Evolutionary conservation across 257 asterid genomes (phyloP), one percentile per base, ranked within the genome.

Genomic region (Solanum medicagineum): DNA sequence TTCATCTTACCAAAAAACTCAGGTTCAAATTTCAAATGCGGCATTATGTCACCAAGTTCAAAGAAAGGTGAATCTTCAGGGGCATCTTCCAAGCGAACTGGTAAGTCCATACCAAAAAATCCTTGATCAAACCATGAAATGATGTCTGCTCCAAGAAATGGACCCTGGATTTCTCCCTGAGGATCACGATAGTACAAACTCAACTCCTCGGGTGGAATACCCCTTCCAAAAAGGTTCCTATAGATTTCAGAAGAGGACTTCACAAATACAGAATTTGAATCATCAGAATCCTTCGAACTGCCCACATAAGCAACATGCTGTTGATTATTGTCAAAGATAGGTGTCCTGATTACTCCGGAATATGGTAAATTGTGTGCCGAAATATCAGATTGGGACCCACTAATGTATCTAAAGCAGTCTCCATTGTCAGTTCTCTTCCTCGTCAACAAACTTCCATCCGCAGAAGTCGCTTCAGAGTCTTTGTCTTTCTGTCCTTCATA

Each of bases 101-200:
- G 98, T 87, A 97, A 91, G 86, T 97, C 98, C 14, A 91, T 88
- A 84, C 98, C 99, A 86, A 97, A 97, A 90, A 94, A 97, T 16
- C 99, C 99, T 90, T 95, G 98, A 83, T 97, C 99, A 89, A 88
- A 95, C 99, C 99, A 97, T 68, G 98, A 92, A 73, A 97, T 93
- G 85, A 97, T 94, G 87, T 97, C 99, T 73, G 89, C 94, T 51
- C 99, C 98, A 80, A 97, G 98, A 91, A 97, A 97, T 84, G 99
- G 99, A 62, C 99, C 99, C 88, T 97, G 99, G 60, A 97, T 91
- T 86, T 92, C 98, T 45, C 98, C 99, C 88, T 97, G 99, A 80
- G 99, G 99, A 89, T 97, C 99, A 80, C 90, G 92, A 88, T 97
- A 97, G 87, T 80, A 94, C 88, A 97, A 89, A 89, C 98, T 95